phyloP scores from a whole-genome alignment of 768 basidiomycete species.

The Panus rudis region DNA sequence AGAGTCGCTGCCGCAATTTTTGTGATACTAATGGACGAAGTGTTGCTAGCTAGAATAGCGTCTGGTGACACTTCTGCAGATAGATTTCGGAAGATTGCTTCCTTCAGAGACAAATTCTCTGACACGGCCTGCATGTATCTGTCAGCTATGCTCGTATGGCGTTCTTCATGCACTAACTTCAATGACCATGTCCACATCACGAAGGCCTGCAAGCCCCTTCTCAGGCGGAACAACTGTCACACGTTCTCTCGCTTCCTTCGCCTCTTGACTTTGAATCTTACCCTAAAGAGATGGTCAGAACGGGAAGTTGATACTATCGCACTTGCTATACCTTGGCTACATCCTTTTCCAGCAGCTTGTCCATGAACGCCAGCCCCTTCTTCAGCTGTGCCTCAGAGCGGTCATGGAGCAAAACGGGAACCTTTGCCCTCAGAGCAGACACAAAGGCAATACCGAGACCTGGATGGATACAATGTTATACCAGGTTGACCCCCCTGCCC shows the following conservation, averaged over 20 bases:
- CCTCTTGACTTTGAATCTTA: constrained; percentile 57
- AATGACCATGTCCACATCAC: constrained; percentile 86
- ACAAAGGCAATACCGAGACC: constrained; percentile 91
- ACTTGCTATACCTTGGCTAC: constrained; percentile 47
- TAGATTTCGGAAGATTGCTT: constrained; percentile 65
- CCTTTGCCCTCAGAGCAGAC: constrained; percentile 75
- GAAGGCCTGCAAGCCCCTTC: constrained; percentile 45
- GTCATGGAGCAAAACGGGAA: constrained; percentile 84
- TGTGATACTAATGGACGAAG: constrained; percentile 90
- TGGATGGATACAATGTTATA: constrained; percentile 7
- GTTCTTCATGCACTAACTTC: constrained; percentile 47
- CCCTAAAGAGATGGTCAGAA: constrained; percentile 28
- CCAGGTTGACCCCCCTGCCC: no score
- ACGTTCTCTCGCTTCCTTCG: constrained; percentile 65
- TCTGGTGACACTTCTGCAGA: constrained; percentile 59
- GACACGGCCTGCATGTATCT: constrained; percentile 62
- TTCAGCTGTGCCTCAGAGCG: constrained; percentile 64
- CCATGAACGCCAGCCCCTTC: constrained; percentile 66
- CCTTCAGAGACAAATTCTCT: constrained; percentile 75
- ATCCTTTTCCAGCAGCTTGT: constrained; percentile 84
- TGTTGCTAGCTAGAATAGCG: constrained; percentile 87
- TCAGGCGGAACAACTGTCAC: constrained; percentile 50
- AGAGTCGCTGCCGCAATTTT: constrained; percentile 84
- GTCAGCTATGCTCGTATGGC: neutral
- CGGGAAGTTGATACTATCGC: neutral